A percentile compares a stretch with the other conserved stretches of the same genome.
Conservation (phyloP, 2,329 filamentous ascomycete genomes). For the Knoxdaviesia proteae region DNA sequence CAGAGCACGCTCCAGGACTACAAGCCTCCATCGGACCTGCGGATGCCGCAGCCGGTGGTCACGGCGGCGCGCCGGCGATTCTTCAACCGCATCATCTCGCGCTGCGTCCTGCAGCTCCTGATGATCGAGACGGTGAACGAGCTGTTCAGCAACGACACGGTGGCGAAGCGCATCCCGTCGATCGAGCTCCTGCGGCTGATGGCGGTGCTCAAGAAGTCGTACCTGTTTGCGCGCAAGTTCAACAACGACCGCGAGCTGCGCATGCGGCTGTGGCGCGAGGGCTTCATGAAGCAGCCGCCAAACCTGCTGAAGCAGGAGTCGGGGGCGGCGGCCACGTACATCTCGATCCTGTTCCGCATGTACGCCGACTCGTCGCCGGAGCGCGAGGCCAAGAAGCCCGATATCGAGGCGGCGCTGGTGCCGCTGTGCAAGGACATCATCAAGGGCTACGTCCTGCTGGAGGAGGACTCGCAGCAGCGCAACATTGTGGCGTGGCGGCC, state of each 20-base stretch:
- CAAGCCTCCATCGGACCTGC: constrained; percentile 51
- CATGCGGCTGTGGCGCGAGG: constrained; percentile 86
- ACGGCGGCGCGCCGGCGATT: constrained; percentile 83
- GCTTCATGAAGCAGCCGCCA: constrained; percentile 98
- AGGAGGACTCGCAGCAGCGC: constrained; percentile 89
- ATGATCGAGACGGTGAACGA: constrained; percentile 99
- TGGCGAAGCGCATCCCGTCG: constrained; percentile 85
- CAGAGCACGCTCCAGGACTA: constrained; percentile 60
- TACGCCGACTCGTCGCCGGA: constrained; percentile 78
- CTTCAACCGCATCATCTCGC: constrained; percentile 98
- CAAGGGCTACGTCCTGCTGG: constrained; percentile 60
- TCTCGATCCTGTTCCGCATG: constrained; percentile 91
- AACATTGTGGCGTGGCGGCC: constrained; percentile 96
- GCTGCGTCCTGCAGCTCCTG: constrained; percentile 87
- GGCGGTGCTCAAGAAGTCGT: constrained; percentile 84
- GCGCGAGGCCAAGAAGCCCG: constrained; percentile 53
- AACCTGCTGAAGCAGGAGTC: constrained; percentile 95
- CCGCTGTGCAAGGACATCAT: constrained; percentile 93
- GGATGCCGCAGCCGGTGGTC: constrained; percentile 78
- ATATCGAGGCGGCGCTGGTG: constrained; percentile 80
- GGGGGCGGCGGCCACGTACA: constrained; percentile 81
- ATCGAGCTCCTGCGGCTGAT: constrained; percentile 77
- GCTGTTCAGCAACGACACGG: constrained; percentile 89
- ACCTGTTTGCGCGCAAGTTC: constrained; percentile 91
- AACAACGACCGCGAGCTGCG: constrained; percentile 93